Evolutionary conservation across 2,329 filamentous ascomycete species (phyloP).

Genomic region (Cylindrodendrum hubeiense): DNA sequence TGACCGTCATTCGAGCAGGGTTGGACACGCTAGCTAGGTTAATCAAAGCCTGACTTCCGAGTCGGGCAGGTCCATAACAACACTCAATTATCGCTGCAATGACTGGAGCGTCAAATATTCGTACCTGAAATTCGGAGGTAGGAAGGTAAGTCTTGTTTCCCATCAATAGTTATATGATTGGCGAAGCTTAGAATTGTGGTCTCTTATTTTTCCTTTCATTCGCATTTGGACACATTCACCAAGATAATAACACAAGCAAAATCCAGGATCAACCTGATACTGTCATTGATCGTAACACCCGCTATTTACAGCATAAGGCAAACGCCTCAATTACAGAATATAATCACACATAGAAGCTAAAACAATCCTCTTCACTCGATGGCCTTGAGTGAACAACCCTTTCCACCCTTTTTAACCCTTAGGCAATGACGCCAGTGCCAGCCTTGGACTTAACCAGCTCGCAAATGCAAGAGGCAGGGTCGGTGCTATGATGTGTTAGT

Average conservation of each 20-base stretch:
- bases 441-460: slow-evolving; percentile 42
- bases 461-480: slow-evolving; percentile 38
- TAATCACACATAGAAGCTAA: slow-evolving; percentile 5
- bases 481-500: slow-evolving; percentile 21
- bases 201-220: no score
- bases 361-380: not conserved
- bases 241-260: not conserved
- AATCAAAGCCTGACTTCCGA: no score
- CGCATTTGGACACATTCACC: not conserved
- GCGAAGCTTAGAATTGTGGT: no score
- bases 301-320: slow-evolving; percentile 11
- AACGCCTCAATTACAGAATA: slow-evolving; percentile 16
- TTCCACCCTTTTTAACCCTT: not conserved
- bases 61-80: no score
- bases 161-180: no score
- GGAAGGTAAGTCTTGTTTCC: no score
- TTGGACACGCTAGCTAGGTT: no score
- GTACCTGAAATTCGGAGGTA: no score
- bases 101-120: no score
- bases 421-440: slow-evolving; percentile 38
- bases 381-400: not conserved
- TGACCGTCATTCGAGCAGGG: no score
- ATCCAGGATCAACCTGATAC: slow-evolving; percentile 18
- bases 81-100: no score
- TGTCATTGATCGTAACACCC: slow-evolving; percentile 13